phyloP scores from a whole-genome alignment of 768 basidiomycete genomes.

The Boletus pseudopeckii region DNA sequence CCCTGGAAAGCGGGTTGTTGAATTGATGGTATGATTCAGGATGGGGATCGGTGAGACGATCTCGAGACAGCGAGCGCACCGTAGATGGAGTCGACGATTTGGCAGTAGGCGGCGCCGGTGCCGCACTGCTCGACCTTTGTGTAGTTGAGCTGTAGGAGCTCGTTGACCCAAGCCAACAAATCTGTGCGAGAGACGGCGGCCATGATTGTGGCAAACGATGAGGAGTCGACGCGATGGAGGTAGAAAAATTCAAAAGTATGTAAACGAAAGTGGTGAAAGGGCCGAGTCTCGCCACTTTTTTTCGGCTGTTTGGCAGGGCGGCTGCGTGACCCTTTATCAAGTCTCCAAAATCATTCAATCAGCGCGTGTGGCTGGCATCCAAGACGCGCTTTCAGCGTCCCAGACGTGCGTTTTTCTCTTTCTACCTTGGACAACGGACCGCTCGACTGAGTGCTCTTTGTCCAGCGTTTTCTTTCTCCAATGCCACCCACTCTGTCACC shows the following conservation, averaged over 20 bases:
- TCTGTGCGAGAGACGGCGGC: slow-evolving; percentile 76
- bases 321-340: not conserved
- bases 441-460: not conserved
- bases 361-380: not conserved
- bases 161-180: slow-evolving; percentile 90
- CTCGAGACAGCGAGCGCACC: slow-evolving; percentile 45
- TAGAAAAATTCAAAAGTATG: slow-evolving; percentile 1
- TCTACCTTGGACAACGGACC: not conserved
- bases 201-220: slow-evolving; percentile 36
- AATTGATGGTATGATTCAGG: slow-evolving; percentile 7
- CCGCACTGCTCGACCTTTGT: slow-evolving; percentile 93
- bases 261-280: not conserved
- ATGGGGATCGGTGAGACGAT: slow-evolving; percentile 19
- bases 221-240: not conserved
- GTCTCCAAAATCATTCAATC: not conserved
- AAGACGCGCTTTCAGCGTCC: not conserved
- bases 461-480: not conserved
- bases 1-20: slow-evolving; percentile 43
- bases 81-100: slow-evolving; percentile 93
- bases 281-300: slow-evolving; percentile 9
- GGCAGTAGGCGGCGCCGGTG: slow-evolving; percentile 89
- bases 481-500: slow-evolving; percentile 34
- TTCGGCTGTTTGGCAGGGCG: not conserved
- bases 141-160: slow-evolving; percentile 86
- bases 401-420: not conserved